Conservation (phyloP, 768 basidiomycete genomes). For the Russula ochroleuca region DNA sequence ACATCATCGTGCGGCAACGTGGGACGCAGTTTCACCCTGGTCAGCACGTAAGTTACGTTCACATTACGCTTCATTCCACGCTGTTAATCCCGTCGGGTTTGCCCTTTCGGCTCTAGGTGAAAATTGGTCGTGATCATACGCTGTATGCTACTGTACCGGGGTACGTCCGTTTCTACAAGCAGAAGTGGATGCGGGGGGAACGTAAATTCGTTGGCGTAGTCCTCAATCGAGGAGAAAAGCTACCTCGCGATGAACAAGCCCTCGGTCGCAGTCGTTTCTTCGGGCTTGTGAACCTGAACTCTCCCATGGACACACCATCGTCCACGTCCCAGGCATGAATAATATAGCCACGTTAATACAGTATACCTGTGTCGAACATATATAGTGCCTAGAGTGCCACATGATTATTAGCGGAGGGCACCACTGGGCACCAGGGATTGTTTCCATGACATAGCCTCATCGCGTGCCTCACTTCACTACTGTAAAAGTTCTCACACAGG, state of each 20-base stretch:
- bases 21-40: conserved; percentile 92
- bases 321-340: conserved; percentile 5
- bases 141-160: conserved; percentile 88
- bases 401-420: neutral
- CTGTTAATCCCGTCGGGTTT: neutral
- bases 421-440: neutral
- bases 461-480: neutral
- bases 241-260: conserved; percentile 74
- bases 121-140: conserved; percentile 91
- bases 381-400: neutral
- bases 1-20: conserved; percentile 94
- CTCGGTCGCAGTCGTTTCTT: conserved; percentile 84
- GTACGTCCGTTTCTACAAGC: conserved; percentile 90
- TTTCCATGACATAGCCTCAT: neutral
- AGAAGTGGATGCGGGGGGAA: conserved; percentile 66
- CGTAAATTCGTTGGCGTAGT: conserved; percentile 84
- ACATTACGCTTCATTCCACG: conserved; percentile 16
- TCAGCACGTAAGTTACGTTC: conserved; percentile 60
- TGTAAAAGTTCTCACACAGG: neutral
- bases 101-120: conserved; percentile 52
- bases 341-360: neutral
- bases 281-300: conserved; percentile 64
- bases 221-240: conserved; percentile 70
- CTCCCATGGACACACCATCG: conserved; percentile 1
- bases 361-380: neutral